Conservation (phyloP, 306 rosid species). For the Dalbergia cultrata region DNA sequence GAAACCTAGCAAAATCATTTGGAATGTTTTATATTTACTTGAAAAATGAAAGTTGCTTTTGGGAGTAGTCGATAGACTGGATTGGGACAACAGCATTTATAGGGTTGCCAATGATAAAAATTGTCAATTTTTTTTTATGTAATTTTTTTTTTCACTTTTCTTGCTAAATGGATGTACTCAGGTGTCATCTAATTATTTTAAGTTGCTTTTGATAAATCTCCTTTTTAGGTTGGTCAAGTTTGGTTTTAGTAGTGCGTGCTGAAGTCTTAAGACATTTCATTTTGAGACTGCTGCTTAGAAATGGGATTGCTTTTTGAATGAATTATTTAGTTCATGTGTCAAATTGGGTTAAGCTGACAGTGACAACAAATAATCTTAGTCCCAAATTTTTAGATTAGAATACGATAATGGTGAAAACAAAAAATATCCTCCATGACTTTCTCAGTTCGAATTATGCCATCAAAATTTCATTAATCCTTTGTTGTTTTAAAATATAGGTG, state of each 20-base stretch:
- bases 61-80: slow-evolving; percentile 3
- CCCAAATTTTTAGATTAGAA: slow-evolving; percentile 20
- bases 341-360: slow-evolving; percentile 14
- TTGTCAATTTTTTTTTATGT: background rate
- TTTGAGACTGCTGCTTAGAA: background rate
- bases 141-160: no score
- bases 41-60: slow-evolving; percentile 6
- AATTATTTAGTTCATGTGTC: background rate
- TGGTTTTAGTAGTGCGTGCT: background rate
- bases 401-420: slow-evolving; percentile 4
- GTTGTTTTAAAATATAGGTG: slow-evolving; percentile 66
- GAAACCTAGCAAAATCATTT: background rate
- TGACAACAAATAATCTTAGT: background rate
- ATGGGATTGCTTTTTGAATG: background rate
- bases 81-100: background rate
- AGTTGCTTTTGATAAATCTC: background rate
- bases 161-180: background rate
- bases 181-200: background rate
- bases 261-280: background rate
- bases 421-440: slow-evolving; percentile 13
- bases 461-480: slow-evolving; percentile 24
- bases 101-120: background rate
- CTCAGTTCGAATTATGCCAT: slow-evolving; percentile 13
- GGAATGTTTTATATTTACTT: background rate
- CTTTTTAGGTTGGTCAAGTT: background rate